A percentile compares a stretch with the other conserved stretches of the same genome.
These are phyloP conservation scores for Perilla frutescens DNA, from an alignment of 257 asterid species.

Conservation along the genomic window DNA sequence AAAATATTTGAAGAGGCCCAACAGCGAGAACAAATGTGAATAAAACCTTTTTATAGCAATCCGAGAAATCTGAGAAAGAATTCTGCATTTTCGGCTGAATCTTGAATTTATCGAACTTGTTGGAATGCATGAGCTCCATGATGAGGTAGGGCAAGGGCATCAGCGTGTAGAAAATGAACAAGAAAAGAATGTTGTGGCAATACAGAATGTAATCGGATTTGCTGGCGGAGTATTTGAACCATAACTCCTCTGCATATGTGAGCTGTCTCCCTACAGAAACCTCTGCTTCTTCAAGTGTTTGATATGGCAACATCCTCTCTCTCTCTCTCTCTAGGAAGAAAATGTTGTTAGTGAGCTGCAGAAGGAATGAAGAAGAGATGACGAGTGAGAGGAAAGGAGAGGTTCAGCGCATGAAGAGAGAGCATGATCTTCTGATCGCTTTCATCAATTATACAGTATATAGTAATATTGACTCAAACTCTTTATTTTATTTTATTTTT, in stretches of 20 bases:
- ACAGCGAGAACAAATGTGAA: conserved; percentile 55
- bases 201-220: conserved; percentile 65
- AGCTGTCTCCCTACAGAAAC: conserved; percentile 60
- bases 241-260: conserved; percentile 57
- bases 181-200: conserved; percentile 69
- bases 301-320: conserved; percentile 59
- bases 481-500: no score
- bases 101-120: conserved; percentile 53
- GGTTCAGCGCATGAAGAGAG: conserved; percentile 26
- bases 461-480: no score
- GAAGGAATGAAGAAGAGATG: neutral
- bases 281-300: conserved; percentile 58
- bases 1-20: conserved; percentile 64
- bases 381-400: neutral
- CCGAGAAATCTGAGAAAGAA: conserved; percentile 52
- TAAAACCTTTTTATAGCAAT: conserved; percentile 58
- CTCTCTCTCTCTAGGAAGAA: neutral
- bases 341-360: neutral
- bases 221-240: conserved; percentile 64
- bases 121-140: conserved; percentile 51
- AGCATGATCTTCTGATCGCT: neutral
- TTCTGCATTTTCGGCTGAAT: conserved; percentile 62
- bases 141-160: conserved; percentile 62
- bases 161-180: conserved; percentile 59
- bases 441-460: neutral